Evolutionary conservation across 2,329 filamentous ascomycete species (phyloP).

Genomic region (Chaetomium globosum): DNA sequence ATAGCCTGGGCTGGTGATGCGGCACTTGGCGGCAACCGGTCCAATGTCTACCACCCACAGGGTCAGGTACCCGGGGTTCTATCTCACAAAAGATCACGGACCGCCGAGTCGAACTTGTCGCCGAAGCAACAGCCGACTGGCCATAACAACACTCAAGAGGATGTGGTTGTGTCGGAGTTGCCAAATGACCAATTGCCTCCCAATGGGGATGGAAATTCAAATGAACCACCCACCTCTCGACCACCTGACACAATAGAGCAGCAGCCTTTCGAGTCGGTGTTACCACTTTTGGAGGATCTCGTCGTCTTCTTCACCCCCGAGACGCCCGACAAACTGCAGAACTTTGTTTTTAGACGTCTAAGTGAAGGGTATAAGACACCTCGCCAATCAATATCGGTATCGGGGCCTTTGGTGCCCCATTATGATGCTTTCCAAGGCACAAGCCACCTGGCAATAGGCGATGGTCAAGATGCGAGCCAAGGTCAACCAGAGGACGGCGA

Average conservation of each 20-base stretch:
- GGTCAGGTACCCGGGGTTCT: background rate
- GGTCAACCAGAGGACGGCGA: background rate
- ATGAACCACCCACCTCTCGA: background rate
- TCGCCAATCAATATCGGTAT: constrained; percentile 4
- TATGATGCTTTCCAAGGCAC: background rate
- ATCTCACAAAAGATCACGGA: constrained; percentile 14
- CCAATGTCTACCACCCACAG: background rate
- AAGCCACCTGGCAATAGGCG: background rate
- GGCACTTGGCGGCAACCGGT: background rate
- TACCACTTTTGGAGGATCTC: constrained; percentile 59
- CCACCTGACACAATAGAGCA: constrained; percentile 19
- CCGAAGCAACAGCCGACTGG: background rate
- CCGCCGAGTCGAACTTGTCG: constrained; percentile 21
- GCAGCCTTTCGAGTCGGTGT: constrained; percentile 47
- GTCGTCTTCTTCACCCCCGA: constrained; percentile 57
- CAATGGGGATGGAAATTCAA: background rate
- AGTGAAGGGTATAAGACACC: constrained; percentile 43
- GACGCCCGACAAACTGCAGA: constrained; percentile 47
- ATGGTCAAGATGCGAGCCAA: background rate
- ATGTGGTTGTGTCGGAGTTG: background rate
- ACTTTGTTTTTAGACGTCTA: constrained; percentile 53
- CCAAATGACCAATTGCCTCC: background rate
- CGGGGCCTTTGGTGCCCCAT: background rate
- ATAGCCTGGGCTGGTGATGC: constrained; percentile 28
- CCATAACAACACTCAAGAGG: background rate